Conservation (phyloP, 1,139 yeast species). For the Yamadazyma triangularis region DNA sequence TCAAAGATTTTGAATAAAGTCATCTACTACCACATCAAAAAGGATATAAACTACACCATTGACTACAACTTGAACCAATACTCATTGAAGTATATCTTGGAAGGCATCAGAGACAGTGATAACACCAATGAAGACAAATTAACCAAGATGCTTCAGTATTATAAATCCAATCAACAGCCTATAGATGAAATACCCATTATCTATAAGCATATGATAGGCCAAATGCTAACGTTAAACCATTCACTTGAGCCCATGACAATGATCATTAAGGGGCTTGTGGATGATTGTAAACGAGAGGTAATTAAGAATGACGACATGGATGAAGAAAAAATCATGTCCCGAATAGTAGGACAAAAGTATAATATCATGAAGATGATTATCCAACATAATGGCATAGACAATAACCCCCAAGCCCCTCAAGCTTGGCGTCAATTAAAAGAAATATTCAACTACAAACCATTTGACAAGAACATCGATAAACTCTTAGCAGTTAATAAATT, state of each 20-base stretch:
- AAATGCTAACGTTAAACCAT: not conserved
- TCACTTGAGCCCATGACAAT: not conserved
- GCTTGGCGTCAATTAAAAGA: not conserved
- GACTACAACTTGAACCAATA: conserved; percentile 2
- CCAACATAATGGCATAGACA: too few species aligned
- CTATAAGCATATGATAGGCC: conserved; percentile 14
- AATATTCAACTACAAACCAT: too few species aligned
- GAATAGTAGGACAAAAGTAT: not conserved
- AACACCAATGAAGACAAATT: conserved; percentile 3
- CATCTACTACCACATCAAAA: conserved; percentile 16
- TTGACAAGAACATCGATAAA: not conserved
- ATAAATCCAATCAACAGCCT: conserved; percentile 3
- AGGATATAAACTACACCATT: conserved; percentile 1
- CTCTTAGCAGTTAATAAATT: too few species aligned
- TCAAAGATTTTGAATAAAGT: conserved; percentile 29
- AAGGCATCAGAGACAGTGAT: conserved; percentile 3
- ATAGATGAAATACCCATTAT: conserved; percentile 6
- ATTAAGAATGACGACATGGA: not conserved
- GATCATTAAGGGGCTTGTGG: not conserved
- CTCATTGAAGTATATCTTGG: conserved; percentile 3
- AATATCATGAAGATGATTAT: too few species aligned
- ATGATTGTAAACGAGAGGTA: not conserved
- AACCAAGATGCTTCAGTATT: conserved; percentile 5
- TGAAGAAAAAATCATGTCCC: too few species aligned
- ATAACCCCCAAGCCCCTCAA: too few species aligned